phyloP scores from a whole-genome alignment of 108 stramenopile species.

The Pseudonitzschia delicatissima region DNA sequence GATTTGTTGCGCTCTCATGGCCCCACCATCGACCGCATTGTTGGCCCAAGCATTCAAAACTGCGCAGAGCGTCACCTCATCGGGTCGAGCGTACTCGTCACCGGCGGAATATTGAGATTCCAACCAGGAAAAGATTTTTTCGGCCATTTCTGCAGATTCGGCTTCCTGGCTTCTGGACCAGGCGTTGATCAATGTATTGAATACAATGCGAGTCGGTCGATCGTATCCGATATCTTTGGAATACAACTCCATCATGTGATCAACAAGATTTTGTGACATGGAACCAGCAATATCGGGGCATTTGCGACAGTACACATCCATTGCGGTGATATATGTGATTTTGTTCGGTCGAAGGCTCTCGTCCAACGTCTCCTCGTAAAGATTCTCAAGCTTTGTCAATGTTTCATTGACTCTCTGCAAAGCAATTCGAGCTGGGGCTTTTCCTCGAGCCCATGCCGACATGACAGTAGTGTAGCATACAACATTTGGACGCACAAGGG shows the following conservation, averaged over 20 bases:
- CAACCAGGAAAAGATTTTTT: conserved; percentile 69
- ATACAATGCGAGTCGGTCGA: conserved; percentile 59
- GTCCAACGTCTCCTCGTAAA: conserved; percentile 30
- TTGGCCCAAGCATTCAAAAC: conserved; percentile 78
- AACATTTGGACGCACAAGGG: conserved; percentile 30
- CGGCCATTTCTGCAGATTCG: conserved; percentile 48
- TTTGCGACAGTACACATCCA: conserved; percentile 38
- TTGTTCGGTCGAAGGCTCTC: conserved; percentile 41
- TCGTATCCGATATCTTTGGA: conserved; percentile 45
- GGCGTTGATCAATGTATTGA: conserved; percentile 67
- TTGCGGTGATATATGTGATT: conserved; percentile 42
- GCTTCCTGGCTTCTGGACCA: conserved; percentile 53
- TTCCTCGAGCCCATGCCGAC: conserved; percentile 59
- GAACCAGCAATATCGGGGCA: conserved; percentile 36
- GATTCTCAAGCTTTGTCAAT: conserved; percentile 43
- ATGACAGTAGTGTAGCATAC: conserved; percentile 42
- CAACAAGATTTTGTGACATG: conserved; percentile 61
- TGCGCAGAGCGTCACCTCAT: conserved; percentile 62
- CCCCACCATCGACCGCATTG: conserved; percentile 55
- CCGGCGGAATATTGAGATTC: conserved; percentile 52
- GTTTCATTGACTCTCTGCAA: conserved; percentile 48
- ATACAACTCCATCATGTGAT: conserved; percentile 73
- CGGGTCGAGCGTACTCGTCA: conserved; percentile 58
- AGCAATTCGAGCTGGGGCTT: conserved; percentile 27
- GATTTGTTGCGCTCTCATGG: conserved; percentile 67